phyloP scores from a whole-genome alignment of 208 protist species.

The Wallacemonas rigidus region DNA sequence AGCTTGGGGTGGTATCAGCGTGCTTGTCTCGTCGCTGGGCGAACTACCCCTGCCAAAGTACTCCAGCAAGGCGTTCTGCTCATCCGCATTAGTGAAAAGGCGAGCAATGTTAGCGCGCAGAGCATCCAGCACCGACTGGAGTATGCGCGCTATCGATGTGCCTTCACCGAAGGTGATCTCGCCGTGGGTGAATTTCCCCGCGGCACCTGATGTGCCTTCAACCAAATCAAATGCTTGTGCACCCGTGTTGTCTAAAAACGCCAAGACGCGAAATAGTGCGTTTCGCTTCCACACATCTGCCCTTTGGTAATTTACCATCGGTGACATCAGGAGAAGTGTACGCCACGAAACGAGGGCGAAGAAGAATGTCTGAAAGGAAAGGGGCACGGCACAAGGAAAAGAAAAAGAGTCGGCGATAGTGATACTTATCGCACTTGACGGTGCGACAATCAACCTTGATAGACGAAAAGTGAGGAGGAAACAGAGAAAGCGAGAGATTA shows the following conservation, averaged over 20 bases:
- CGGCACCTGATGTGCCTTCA: slow-evolving; percentile 19
- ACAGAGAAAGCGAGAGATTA: no score
- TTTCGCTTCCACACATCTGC: slow-evolving; percentile 43
- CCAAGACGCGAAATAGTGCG: slow-evolving; percentile 76
- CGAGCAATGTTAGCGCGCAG: slow-evolving; percentile 51
- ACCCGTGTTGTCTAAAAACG: slow-evolving; percentile 83
- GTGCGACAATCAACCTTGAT: no score
- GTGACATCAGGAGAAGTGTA: no score
- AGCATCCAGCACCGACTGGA: slow-evolving; percentile 42
- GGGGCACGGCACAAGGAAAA: no score
- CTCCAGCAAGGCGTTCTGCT: slow-evolving; percentile 40
- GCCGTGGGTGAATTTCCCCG: slow-evolving; percentile 48
- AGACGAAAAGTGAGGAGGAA: no score
- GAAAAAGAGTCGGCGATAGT: no score
- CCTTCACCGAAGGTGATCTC: slow-evolving; percentile 35
- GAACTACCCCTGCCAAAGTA: slow-evolving; percentile 34
- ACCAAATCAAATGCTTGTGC: slow-evolving; percentile 60
- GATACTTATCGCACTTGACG: no score
- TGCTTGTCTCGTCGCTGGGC: not conserved
- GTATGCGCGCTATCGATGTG: slow-evolving; percentile 45
- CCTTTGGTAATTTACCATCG: not conserved
- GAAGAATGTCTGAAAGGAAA: no score
- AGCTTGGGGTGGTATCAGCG: not conserved
- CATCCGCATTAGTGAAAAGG: slow-evolving; percentile 45
- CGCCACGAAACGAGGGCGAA: no score